Base-by-base conservation (phyloP, 208 protist species). In the Trypanosoma avium region DNA sequence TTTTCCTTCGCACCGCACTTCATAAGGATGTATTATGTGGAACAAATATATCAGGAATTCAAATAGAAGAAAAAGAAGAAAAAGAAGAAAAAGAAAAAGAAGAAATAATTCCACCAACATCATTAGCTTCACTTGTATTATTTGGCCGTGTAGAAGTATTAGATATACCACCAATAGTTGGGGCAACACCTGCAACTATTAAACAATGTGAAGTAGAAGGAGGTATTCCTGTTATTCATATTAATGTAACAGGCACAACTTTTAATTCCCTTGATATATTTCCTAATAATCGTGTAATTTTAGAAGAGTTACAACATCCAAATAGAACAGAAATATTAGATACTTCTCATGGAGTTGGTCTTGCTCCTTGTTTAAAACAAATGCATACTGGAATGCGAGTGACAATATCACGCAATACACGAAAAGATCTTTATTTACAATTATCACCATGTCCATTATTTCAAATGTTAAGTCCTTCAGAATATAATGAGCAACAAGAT, bases 181-280 rank as follows among this genome's bases (percentile, higher is more conserved):
- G 66, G n/a, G 64, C 68, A 13, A 43, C 58, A 33, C 89, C 89
- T 2, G 55, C 73, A 8, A 50, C 65, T 22, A 64, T 95, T 43
- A 95, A 90, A 73, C 86, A 95, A 71, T 95, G 89, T 56, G 89
- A 93, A 73, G 73, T 95, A 36, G 89, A 95, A 72, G 82, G 84
- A n/a, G 76, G 69, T 45, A 38, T 90, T 36, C 89, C 89, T 53
- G 50, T 80, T 30, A 64, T 95, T 43, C 50, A 72, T 24, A 56
- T 94, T 12, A 81, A 81, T 64, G 60, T 94, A 33, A 75, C 55
- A 12, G 88, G 88, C 19, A 79, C 77, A 8, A 69, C 46, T 47
- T 88, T 88, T 38, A 61, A 61, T 3, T 53, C 5, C 9, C 7
- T 43, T 24, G 49, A 63, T 17, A 1, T 26, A 26, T 81, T 82